Conservation (phyloP, 257 asterid species). For the Solanum pinnatisectum region DNA sequence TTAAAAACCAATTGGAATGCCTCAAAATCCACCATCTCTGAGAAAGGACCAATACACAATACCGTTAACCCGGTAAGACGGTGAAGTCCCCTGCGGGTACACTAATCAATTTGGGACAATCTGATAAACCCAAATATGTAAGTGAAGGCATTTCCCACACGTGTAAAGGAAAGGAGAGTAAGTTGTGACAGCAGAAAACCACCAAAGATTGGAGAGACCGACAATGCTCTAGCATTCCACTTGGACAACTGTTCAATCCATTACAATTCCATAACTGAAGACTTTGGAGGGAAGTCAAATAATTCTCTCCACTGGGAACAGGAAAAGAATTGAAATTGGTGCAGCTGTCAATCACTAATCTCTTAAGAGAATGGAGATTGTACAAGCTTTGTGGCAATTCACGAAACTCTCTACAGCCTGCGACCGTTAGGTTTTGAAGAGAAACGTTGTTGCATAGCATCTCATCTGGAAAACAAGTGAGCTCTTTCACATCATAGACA, state of each 20-base stretch:
- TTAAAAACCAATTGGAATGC: background rate
- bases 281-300: background rate
- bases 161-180: background rate
- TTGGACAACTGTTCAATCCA: background rate
- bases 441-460: background rate
- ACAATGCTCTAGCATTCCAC: background rate
- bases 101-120: conserved; percentile 1
- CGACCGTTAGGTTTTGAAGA: background rate
- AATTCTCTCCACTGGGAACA: background rate
- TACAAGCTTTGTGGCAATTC: conserved; percentile 2
- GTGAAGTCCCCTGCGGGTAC: background rate
- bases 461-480: background rate
- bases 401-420: background rate
- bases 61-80: background rate
- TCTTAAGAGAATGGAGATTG: background rate
- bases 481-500: background rate
- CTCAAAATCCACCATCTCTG: background rate
- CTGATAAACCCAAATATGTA: accelerated
- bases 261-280: background rate
- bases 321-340: background rate
- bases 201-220: accelerated
- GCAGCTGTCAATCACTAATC: background rate
- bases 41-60: background rate
- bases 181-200: background rate
- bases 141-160: background rate